Evolutionary conservation across 805 yeast genomes (phyloP).

Genomic region (Priceomyces melissophilus): DNA sequence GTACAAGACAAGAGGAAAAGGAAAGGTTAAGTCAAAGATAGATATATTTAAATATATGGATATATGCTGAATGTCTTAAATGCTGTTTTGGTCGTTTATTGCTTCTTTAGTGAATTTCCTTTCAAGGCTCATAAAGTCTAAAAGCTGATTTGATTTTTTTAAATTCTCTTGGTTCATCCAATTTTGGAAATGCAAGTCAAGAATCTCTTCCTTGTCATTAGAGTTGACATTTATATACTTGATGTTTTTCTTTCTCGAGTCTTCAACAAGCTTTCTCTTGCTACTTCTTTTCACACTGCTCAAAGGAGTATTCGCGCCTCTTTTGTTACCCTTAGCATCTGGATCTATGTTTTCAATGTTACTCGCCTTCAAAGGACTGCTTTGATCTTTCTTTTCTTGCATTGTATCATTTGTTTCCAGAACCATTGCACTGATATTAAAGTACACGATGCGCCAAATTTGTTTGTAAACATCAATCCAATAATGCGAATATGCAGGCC

Average conservation of each 20-base stretch:
- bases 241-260: background rate
- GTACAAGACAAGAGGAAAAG: slow-evolving; percentile 47
- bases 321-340: slow-evolving; percentile 8
- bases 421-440: too few relatives aligned
- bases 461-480: too few relatives aligned
- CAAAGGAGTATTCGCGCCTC: slow-evolving; percentile 37
- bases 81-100: background rate
- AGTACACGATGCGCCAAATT: too few relatives aligned
- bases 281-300: slow-evolving; percentile 23
- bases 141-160: slow-evolving; percentile 18
- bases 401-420: too few relatives aligned
- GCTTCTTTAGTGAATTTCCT: slow-evolving; percentile 13
- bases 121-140: slow-evolving; percentile 31
- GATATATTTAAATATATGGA: too few relatives aligned
- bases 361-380: too few relatives aligned
- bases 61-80: background rate
- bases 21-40: background rate
- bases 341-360: too few relatives aligned
- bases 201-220: slow-evolving; percentile 11
- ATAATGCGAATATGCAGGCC: too few relatives aligned
- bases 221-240: slow-evolving; percentile 2
- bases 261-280: slow-evolving; percentile 13
- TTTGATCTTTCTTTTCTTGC: too few relatives aligned
- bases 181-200: slow-evolving; percentile 25
- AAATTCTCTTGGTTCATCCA: slow-evolving; percentile 29